A percentile compares a stretch with the other conserved stretches of the same genome.
These are phyloP conservation scores for Vitis vinifera DNA, from an alignment of 164 flowering plant species.

Conservation along the genomic window ASM3070453v1 NC_081822.1:7274001-7274500, in stretches of 20 bases:
- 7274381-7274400: constrained; percentile 31
- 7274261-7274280: constrained; percentile 1
- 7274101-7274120: not conserved
- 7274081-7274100: constrained; percentile 1
- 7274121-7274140: not conserved
- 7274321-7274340: not conserved
- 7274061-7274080: constrained; percentile 5
- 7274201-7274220: not conserved
- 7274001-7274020: constrained; percentile 36
- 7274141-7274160: not conserved
- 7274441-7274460: constrained; percentile 7
- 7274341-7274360: not conserved
- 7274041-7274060: constrained; percentile 48
- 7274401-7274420: constrained; percentile 38
- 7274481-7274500: not conserved
- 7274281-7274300: constrained; percentile 14
- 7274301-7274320: constrained; percentile 1
- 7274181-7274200: not conserved
- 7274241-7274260: constrained; percentile 1
- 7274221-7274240: not conserved
- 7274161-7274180: not conserved
- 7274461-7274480: not conserved
- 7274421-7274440: constrained; percentile 26
- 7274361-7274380: constrained; percentile 15
- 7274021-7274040: constrained; percentile 34